Conservation (phyloP, 1,284 basidiomycete species). For the Earliella scabrosa region DNA sequence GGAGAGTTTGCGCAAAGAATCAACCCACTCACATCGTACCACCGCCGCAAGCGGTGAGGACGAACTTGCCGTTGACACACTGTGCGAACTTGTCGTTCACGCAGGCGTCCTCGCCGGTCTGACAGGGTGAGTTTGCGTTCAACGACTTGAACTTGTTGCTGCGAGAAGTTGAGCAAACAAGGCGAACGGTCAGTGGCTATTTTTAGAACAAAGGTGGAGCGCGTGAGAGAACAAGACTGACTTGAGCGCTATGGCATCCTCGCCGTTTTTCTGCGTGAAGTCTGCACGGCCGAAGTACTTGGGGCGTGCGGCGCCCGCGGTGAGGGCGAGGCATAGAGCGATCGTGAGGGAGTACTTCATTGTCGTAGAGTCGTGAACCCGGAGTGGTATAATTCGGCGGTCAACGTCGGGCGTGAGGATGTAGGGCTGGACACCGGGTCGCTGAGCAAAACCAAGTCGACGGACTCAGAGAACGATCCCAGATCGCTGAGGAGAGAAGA, state of each 20-base stretch:
- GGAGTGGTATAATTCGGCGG: slow-evolving; percentile 11
- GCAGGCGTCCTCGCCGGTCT: slow-evolving; percentile 50
- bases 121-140: slow-evolving; percentile 47
- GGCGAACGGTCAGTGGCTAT: slow-evolving; percentile 5
- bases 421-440: slow-evolving; percentile 29
- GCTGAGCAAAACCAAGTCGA: slow-evolving; percentile 18
- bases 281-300: slow-evolving; percentile 35
- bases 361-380: slow-evolving; percentile 7
- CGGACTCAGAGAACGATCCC: slow-evolving; percentile 24
- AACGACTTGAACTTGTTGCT: slow-evolving; percentile 52
- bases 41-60: slow-evolving; percentile 43
- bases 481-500: slow-evolving; percentile 25
- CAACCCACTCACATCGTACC: slow-evolving; percentile 51
- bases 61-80: slow-evolving; percentile 53
- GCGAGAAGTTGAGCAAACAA: slow-evolving; percentile 14
- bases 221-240: slow-evolving; percentile 32
- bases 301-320: slow-evolving; percentile 42
- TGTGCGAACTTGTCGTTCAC: slow-evolving; percentile 50
- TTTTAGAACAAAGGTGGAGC: slow-evolving; percentile 11
- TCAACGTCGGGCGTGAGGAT: slow-evolving; percentile 20
- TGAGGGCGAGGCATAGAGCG: slow-evolving; percentile 38
- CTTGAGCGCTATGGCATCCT: slow-evolving; percentile 59
- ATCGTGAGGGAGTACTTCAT: slow-evolving; percentile 33
- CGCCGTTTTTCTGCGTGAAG: slow-evolving; percentile 52
- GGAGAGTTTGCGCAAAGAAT: too few species aligned